Base-by-base conservation (phyloP, 441 rosid genomes). In the Sinapis alba region DNA sequence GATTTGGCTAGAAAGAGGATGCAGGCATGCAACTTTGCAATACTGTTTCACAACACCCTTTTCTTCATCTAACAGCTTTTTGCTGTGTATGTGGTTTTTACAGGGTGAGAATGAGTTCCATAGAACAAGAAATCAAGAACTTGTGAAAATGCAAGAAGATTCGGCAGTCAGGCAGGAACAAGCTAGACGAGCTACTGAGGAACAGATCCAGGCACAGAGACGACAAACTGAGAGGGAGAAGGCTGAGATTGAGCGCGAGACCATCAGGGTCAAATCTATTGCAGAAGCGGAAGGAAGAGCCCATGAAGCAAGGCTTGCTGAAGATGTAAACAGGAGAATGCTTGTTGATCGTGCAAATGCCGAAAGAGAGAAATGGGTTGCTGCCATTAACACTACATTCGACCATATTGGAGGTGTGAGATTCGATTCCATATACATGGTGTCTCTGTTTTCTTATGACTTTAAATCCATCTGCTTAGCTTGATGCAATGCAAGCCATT, bases 271-370 rank as follows among this genome's bases (percentile, higher is more conserved):
- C 78, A 88, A 85, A 86, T 91, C 97, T 53, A 88, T 96, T 82
- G 98, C 97, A 23, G 98, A 96, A 81, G 99, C 97, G 24, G 98
- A 93, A 86, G 99, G 97, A 77, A 88, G 99, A 84, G 98, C 97
- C 63, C 98, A 93, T 81, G 99, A 96, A 81, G 96, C 94, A 56
- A 96, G 90, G 85, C 89, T 96, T 56, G 90, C 97, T 73, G 99
- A 96, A 83, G 99, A 96, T 64, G 94, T 93, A 27, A 93, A 96
- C 75, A 84, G 98, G 76, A 82, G 97, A 80, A 88, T 96, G 30
- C 89, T 96, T 51, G 53, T 91, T 45, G 99, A 96, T 83, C 97
- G 96, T 73, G 97, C 98, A 58, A 91, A 90, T 84, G 99, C 97
- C 62, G 99, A 96, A 83, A 82, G 97, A 78, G 99, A 96, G 83